Evolutionary conservation across 2,329 filamentous ascomycete species (phyloP).

Genomic region (Monosporascus sp.): DNA sequence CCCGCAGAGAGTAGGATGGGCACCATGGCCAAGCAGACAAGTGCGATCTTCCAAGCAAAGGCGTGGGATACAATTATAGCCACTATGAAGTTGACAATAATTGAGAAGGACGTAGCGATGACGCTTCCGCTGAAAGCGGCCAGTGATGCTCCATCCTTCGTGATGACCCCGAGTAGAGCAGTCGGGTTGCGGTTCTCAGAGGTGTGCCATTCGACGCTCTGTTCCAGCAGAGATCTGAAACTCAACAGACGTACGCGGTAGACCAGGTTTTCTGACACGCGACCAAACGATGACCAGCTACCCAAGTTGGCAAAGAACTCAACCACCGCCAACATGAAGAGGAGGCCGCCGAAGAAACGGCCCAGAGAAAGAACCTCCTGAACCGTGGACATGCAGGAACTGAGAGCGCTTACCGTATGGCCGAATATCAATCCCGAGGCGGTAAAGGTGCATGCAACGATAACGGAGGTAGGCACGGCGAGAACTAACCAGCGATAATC

Average conservation of each 20-base stretch:
- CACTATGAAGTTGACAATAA: constrained; percentile 48
- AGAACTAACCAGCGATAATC: constrained; percentile 31
- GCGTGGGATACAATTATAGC: constrained; percentile 50
- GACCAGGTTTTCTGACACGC: constrained; percentile 51
- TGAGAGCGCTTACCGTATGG: constrained; percentile 53
- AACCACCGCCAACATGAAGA: constrained; percentile 56
- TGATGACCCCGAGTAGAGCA: constrained; percentile 48
- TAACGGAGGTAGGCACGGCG: constrained; percentile 44
- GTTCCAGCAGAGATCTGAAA: constrained; percentile 51
- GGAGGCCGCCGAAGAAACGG: constrained; percentile 51
- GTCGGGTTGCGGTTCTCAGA: constrained; percentile 45
- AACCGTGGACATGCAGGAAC: constrained; percentile 43
- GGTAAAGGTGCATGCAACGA: constrained; percentile 54
- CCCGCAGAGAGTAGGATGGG: constrained; percentile 48
- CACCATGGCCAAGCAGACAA: constrained; percentile 32
- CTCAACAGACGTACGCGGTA: constrained; percentile 51
- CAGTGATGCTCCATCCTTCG: constrained; percentile 48
- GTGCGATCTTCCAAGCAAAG: constrained; percentile 54
- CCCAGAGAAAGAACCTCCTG: constrained; percentile 44
- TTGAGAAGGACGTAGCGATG: constrained; percentile 49
- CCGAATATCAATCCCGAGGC: constrained; percentile 57
- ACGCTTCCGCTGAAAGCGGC: constrained; percentile 53
- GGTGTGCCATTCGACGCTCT: constrained; percentile 56
- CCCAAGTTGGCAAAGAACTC: constrained; percentile 56
- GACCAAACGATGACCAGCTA: constrained; percentile 53